Conservation (phyloP, 192 early-diverging fungal species). For the Tieghemiomyces parasiticus region DNA sequence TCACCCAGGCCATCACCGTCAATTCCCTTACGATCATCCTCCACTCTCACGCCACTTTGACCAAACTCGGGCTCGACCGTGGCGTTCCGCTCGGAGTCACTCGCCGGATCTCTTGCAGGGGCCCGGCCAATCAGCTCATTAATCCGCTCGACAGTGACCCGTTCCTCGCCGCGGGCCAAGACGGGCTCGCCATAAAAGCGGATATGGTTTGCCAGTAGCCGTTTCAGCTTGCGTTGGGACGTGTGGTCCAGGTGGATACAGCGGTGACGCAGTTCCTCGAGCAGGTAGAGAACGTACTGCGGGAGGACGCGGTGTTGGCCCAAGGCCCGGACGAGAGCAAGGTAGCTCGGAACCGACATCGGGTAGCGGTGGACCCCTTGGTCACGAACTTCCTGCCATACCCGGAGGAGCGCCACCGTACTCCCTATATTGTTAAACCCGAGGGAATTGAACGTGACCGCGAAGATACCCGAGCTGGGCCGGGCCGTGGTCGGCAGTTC, state of each 20-base stretch:
- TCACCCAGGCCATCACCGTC: too few species aligned
- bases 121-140: slow-evolving; percentile 2
- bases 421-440: not conserved
- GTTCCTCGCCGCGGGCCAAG: too few species aligned
- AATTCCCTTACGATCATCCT: too few species aligned
- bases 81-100: too few species aligned
- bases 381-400: not conserved
- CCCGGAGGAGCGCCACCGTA: not conserved
- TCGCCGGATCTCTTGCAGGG: too few species aligned
- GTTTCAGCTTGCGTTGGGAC: slow-evolving; percentile 8
- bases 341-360: not conserved
- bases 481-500: not conserved
- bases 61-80: too few species aligned
- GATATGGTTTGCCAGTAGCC: not conserved
- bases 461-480: not conserved
- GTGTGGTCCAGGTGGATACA: not conserved
- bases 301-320: slow-evolving; percentile 1
- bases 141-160: not conserved
- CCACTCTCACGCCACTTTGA: too few species aligned
- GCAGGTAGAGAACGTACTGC: not conserved
- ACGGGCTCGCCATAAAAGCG: slow-evolving; percentile 3
- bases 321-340: slow-evolving; percentile 4
- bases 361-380: not conserved
- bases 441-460: slow-evolving; percentile 1
- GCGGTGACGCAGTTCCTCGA: not conserved